A percentile compares a stretch with the other conserved stretches of the same genome.
These are phyloP conservation scores for Phaffia tasmanica DNA, from an alignment of 768 basidiomycete genomes.

Conservation along the genomic window DNA sequence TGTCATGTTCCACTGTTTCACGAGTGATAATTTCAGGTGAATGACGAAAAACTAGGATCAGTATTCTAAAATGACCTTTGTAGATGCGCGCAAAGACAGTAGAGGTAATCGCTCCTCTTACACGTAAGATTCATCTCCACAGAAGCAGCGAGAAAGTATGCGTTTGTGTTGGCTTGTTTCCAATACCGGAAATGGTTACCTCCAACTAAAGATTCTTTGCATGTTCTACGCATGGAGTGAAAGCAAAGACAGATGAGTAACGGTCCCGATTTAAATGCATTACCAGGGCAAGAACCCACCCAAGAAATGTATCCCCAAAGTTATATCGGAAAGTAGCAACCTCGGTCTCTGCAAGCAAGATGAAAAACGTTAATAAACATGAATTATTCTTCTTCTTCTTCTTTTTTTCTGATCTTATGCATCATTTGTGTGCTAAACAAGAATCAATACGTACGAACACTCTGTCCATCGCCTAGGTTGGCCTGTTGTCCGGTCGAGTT, in stretches of 20 bases:
- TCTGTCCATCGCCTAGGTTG: conserved; percentile 73
- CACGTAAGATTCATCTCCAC: conserved; percentile 45
- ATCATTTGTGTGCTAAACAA: conserved; percentile 4
- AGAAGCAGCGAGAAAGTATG: conserved; percentile 34
- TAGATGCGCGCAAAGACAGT: conserved; percentile 7
- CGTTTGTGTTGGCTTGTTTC: conserved; percentile 27
- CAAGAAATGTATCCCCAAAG: conserved; percentile 67
- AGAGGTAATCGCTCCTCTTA: conserved; percentile 43
- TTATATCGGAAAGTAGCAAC: conserved; percentile 74
- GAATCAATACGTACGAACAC: conserved; percentile 46
- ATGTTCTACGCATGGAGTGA: not conserved
- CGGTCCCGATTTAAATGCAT: too few species aligned
- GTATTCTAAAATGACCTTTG: conserved; percentile 42
- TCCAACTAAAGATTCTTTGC: conserved; percentile 42
- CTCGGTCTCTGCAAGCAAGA: conserved; percentile 52
- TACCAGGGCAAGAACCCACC: conserved; percentile 32
- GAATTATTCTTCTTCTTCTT: not conserved
- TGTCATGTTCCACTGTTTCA: not conserved
- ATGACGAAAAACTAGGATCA: conserved; percentile 47
- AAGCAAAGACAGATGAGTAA: too few species aligned
- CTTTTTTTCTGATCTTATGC: not conserved
- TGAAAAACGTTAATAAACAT: not conserved
- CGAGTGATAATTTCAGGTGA: not conserved
- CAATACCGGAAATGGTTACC: conserved; percentile 75
- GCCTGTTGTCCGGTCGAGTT: conserved; percentile 56